Evolutionary conservation across 768 basidiomycete genomes (phyloP), one percentile per base, ranked within the genome.

Genomic region (Dioszegia hungarica): DNA sequence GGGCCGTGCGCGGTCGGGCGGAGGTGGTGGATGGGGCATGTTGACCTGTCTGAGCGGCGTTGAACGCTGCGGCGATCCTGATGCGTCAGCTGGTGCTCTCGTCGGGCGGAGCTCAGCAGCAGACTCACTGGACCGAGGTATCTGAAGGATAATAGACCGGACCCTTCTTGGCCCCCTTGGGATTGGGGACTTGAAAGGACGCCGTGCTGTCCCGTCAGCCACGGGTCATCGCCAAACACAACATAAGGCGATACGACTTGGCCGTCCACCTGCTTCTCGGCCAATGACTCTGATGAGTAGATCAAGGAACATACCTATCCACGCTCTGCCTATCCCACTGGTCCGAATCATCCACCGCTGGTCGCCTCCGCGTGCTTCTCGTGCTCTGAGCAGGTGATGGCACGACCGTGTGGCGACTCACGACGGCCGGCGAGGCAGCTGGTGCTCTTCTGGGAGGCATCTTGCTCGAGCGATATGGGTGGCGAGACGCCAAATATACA

Each of bases 41-140:
- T 31, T 58, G 56, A 10, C 64, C 61, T 19, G 55, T 64, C 43
- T 67, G 62, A 50, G 70, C 70, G 20, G 67, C 65, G 41, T 68
- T 63, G 55, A 72, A 68, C 3, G 70, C 70, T 20, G 62, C 63
- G 11, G 70, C 70, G 43, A 72, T 51, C 34, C 70, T 72, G 40
- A 17, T 10, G 19, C 6, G 29, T 48, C 37, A 56, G 39, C 41
- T n/a, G n/a, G n/a, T n/a, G n/a, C n/a, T n/a, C n/a, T n/a, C n/a
- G n/a, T n/a, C n/a, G n/a, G n/a, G n/a, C n/a, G n/a, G 25, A n/a
- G 38, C 5, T 6, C 1, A 54, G 4, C 2, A 29, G 19, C 4
- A 11, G 22, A 61, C 66, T 49, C 48, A 51, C 49, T 51, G 49
- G 1, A 51, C 49, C 3, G 49, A 51, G 11, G 49, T 51, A 38